These are phyloP conservation scores for Kodamaea hsintzibuensis DNA, from an alignment of 805 yeast genomes.

Conservation along the genomic window DNA sequence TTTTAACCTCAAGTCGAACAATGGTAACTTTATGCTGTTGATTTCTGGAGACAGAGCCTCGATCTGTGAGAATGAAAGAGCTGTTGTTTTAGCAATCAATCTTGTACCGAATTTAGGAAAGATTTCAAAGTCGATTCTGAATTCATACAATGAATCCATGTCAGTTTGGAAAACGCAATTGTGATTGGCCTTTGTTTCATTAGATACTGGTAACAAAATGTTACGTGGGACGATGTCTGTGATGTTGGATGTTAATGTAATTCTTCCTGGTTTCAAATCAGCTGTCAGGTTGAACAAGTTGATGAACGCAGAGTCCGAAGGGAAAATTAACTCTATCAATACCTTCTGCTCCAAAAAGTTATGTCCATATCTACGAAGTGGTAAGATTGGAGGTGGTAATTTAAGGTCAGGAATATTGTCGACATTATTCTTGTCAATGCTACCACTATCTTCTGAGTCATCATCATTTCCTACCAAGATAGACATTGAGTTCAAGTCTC, in stretches of 20 bases:
- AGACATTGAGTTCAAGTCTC: conserved; percentile 19
- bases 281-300: conserved; percentile 44
- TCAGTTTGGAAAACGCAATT: conserved; percentile 84
- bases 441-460: conserved; percentile 43
- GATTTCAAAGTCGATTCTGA: conserved; percentile 81
- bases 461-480: conserved; percentile 29
- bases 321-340: conserved; percentile 73
- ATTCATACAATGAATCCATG: conserved; percentile 58
- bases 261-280: conserved; percentile 68
- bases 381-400: conserved; percentile 95
- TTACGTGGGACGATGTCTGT: conserved; percentile 88
- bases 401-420: conserved; percentile 88
- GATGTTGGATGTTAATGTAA: conserved; percentile 74
- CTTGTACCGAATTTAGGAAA: conserved; percentile 95
- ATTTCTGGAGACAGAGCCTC: conserved; percentile 43
- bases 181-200: conserved; percentile 47
- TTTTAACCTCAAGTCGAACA: conserved; percentile 78
- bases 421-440: conserved; percentile 35
- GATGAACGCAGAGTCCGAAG: conserved; percentile 47
- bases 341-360: conserved; percentile 90
- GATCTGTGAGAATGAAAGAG: conserved; percentile 54
- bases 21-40: conserved; percentile 56
- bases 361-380: conserved; percentile 92
- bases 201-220: conserved; percentile 73
- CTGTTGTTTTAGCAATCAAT: conserved; percentile 84